A percentile compares a stretch with the other conserved stretches of the same genome.
phyloP scores from a whole-genome alignment of 176 grass and related monocot genomes.

The Triticum monococcum region DNA sequence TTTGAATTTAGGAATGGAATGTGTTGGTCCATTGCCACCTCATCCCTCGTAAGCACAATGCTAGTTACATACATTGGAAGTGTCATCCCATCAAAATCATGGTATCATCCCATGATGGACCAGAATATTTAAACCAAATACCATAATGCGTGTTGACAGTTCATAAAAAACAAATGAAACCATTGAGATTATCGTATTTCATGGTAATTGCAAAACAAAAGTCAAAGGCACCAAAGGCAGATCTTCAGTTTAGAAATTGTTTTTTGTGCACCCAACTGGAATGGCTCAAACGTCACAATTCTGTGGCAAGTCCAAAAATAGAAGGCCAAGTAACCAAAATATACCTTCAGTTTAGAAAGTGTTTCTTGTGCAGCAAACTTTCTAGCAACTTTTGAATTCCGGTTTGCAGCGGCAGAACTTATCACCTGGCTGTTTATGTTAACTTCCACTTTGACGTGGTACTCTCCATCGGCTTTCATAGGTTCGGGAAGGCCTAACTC shows the following conservation, averaged over 20 bases:
- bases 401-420: conserved; percentile 57
- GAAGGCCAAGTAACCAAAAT: conserved; percentile 7
- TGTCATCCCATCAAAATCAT: not conserved
- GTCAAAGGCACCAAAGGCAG: not conserved
- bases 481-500: conserved; percentile 63
- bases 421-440: conserved; percentile 38
- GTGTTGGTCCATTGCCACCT: not conserved
- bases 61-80: not conserved
- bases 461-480: conserved; percentile 26
- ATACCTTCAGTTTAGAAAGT: conserved; percentile 85
- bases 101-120: not conserved
- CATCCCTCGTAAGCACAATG: not conserved
- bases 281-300: not conserved
- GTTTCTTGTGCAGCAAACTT: conserved; percentile 78
- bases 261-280: conserved; percentile 42
- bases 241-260: conserved; percentile 48
- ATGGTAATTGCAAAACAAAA: conserved; percentile 8
- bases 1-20: not conserved
- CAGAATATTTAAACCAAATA: not conserved
- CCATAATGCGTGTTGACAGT: not conserved
- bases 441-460: conserved; percentile 77
- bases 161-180: not conserved
- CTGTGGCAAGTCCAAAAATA: conserved; percentile 1
- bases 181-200: not conserved
- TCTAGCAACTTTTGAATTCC: conserved; percentile 73